Percentiles rank a stretch among this genome's conserved stretches.
Conservation (phyloP, 1,284 basidiomycete genomes). For the Vanrija sp. region DNA sequence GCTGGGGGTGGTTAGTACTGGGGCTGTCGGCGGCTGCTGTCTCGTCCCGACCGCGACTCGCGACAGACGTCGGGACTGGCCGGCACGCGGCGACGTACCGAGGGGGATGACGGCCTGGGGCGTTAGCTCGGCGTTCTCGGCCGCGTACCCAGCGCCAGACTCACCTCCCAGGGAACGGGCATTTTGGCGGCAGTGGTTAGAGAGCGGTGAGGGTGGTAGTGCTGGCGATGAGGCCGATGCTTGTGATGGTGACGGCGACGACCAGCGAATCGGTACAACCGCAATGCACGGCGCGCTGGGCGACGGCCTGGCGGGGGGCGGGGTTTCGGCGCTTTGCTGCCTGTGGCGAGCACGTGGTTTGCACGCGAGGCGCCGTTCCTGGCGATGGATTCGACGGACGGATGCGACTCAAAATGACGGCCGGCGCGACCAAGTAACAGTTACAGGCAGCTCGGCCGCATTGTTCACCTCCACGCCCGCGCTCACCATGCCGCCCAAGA, state of each 20-base stretch:
- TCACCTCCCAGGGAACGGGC: constrained; percentile 83
- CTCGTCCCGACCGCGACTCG: background rate
- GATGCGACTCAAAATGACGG: too few relatives aligned
- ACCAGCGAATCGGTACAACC: constrained; percentile 4
- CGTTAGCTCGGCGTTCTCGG: background rate
- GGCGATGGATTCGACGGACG: background rate
- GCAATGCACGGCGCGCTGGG: background rate
- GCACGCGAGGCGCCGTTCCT: background rate
- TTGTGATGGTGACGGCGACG: constrained; percentile 2
- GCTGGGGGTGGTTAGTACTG: constrained; percentile 52
- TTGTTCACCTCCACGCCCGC: background rate
- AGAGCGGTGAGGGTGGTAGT: background rate
- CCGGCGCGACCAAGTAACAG: background rate
- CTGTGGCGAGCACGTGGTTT: constrained; percentile 3
- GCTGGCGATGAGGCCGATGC: background rate
- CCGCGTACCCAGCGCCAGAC: background rate
- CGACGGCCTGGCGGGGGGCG: background rate
- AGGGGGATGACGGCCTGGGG: constrained; percentile 77
- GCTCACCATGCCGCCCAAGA: constrained; percentile 40
- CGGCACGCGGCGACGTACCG: constrained; percentile 54
- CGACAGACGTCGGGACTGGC: background rate
- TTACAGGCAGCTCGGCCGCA: background rate
- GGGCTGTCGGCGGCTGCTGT: background rate
- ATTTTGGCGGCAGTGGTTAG: constrained; percentile 50
- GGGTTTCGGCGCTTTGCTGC: constrained; percentile 1